Evolutionary conservation across 768 basidiomycete species (phyloP).

Genomic region (Pulveroboletus sp.): DNA sequence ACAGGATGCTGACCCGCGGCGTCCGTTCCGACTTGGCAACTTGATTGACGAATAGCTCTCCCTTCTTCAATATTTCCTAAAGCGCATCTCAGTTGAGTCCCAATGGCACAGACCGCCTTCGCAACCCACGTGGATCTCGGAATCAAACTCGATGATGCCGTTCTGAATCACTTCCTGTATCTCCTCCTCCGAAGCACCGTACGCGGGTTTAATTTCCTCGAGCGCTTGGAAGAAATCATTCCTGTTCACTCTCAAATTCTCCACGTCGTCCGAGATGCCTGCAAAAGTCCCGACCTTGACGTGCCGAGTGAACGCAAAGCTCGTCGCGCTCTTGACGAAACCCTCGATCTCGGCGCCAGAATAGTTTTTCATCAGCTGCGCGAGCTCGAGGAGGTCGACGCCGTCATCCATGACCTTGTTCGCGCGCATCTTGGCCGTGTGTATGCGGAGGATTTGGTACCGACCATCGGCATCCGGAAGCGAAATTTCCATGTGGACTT

Average conservation of each 20-base stretch:
- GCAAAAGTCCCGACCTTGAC: constrained; percentile 98
- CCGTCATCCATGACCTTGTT: constrained; percentile 88
- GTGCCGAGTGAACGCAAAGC: constrained; percentile 96
- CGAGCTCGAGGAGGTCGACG: constrained; percentile 81
- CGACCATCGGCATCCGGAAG: constrained; percentile 93
- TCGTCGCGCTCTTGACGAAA: constrained; percentile 95
- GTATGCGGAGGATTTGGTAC: constrained; percentile 89
- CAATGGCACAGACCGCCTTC: constrained; percentile 1
- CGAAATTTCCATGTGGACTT: constrained; percentile 99
- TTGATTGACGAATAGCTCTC: constrained; percentile 87
- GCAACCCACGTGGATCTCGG: constrained; percentile 59
- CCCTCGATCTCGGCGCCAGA: constrained; percentile 96
- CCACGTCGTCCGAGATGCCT: constrained; percentile 93
- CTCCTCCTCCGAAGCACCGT: constrained; percentile 97
- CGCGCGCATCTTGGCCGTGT: constrained; percentile 89
- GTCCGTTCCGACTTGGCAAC: constrained; percentile 87
- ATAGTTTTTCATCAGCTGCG: constrained; percentile 89
- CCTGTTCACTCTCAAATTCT: constrained; percentile 83
- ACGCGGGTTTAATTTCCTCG: constrained; percentile 93
- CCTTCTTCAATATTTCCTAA: constrained; percentile 83
- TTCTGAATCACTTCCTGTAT: constrained; percentile 89
- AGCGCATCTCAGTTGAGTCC: constrained; percentile 2
- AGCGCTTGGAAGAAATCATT: constrained; percentile 86
- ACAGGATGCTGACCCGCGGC: constrained; percentile 83
- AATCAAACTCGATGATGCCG: constrained; percentile 89